phyloP scores from a whole-genome alignment of 192 early-diverging fungal genomes.

The Linnemannia zychae region DNA sequence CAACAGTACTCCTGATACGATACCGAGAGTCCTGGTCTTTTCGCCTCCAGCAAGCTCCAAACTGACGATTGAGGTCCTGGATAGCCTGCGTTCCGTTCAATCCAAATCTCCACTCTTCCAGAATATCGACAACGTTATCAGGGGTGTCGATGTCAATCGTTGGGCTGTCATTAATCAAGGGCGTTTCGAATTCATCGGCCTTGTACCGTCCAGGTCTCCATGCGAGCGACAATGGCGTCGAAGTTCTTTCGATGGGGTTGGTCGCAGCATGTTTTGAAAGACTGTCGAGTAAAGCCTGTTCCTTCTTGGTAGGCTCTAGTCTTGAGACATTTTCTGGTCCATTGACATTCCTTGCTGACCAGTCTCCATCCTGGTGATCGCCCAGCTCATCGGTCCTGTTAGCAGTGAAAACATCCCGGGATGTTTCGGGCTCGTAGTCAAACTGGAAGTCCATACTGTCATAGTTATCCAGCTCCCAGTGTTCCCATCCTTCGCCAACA shows the following conservation, averaged over 20 bases:
- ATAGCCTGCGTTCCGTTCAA: not conserved
- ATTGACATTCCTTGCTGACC: not conserved
- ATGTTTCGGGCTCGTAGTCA: not conserved
- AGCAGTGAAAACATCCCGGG: not conserved
- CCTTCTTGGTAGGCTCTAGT: not conserved
- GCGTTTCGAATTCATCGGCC: not conserved
- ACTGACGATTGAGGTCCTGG: constrained; percentile 1
- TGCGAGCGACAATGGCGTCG: not conserved
- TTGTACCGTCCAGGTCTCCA: not conserved
- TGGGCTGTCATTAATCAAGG: not conserved
- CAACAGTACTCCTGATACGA: not conserved
- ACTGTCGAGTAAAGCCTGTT: not conserved
- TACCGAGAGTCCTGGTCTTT: not conserved
- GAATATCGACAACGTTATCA: not conserved
- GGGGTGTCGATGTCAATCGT: not conserved
- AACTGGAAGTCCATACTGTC: not conserved
- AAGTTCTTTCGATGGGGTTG: not conserved
- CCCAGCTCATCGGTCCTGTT: not conserved
- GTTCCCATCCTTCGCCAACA: not conserved
- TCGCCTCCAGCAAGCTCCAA: not conserved
- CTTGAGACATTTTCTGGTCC: not conserved
- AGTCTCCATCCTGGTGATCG: not conserved
- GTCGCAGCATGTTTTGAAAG: not conserved
- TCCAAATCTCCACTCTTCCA: constrained; percentile 1
- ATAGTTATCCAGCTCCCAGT: not conserved